These are phyloP conservation scores for Barnettozyma botsteinii DNA, from an alignment of 805 yeast species.

Conservation along the genomic window DNA sequence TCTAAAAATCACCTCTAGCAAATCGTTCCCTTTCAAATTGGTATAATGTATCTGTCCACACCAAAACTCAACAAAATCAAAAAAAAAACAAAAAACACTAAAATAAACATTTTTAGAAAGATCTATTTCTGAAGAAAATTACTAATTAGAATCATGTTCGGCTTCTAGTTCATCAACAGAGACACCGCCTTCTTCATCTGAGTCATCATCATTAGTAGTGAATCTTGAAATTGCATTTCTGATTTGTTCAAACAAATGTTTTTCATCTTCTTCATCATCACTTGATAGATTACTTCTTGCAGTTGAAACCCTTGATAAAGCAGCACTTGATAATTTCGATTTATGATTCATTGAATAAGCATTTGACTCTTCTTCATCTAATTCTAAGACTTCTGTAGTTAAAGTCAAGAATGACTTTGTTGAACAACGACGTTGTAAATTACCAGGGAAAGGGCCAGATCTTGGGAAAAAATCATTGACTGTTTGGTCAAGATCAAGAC, in stretches of 20 bases:
- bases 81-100: background rate
- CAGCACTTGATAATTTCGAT: constrained; percentile 17
- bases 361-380: constrained; percentile 54
- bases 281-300: background rate
- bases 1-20: no score
- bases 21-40: no score
- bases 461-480: constrained; percentile 21
- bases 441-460: constrained; percentile 43
- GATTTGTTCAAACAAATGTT: constrained; percentile 34
- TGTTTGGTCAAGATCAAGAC: constrained; percentile 3
- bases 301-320: constrained; percentile 18
- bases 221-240: constrained; percentile 36
- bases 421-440: constrained; percentile 58
- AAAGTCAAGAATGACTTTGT: constrained; percentile 68
- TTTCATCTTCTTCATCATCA: constrained; percentile 24
- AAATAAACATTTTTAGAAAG: background rate
- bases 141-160: constrained; percentile 22
- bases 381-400: constrained; percentile 60
- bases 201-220: constrained; percentile 12
- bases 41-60: no score
- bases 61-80: no score
- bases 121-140: background rate
- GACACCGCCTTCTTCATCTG: constrained; percentile 28
- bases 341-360: constrained; percentile 22
- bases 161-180: constrained; percentile 58